Percentiles rank a stretch among this genome's conserved stretches.
Conservation (phyloP, 2,329 filamentous ascomycete genomes). For the Sordariomycetes sp. region DNA sequence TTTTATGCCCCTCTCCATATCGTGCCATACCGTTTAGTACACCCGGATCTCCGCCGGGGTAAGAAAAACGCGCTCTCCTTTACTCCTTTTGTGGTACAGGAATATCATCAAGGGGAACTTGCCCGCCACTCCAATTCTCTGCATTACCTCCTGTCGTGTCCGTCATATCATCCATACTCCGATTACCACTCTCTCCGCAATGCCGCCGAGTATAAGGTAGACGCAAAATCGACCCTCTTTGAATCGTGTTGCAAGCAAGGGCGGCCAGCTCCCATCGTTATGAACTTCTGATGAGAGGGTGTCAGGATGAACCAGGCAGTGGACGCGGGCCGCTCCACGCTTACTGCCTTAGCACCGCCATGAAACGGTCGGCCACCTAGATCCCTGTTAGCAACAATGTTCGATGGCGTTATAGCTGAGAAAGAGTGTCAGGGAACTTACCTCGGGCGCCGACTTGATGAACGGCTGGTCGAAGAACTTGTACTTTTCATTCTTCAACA, state of each 20-base stretch:
- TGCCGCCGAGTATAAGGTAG: neutral
- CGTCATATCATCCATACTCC: neutral
- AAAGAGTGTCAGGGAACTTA: slow-evolving; percentile 24
- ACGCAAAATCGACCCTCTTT: neutral
- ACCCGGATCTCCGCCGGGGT: neutral
- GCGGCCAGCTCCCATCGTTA: neutral
- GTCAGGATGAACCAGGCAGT: neutral
- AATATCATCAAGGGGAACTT: neutral
- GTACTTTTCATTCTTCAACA: slow-evolving; percentile 83
- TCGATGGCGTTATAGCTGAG: neutral
- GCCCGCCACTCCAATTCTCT: neutral
- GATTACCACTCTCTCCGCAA: neutral
- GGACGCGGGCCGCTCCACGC: neutral
- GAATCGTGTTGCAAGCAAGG: neutral
- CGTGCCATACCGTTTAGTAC: neutral
- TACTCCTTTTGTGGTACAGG: neutral
- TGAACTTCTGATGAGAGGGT: neutral
- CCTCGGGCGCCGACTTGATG: slow-evolving; percentile 80
- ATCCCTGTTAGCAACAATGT: neutral
- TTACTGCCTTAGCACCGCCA: slow-evolving; percentile 12
- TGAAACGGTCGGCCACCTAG: slow-evolving; percentile 19
- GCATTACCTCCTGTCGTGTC: neutral
- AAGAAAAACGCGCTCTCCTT: neutral
- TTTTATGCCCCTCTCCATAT: neutral
- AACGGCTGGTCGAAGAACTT: slow-evolving; percentile 89